These are phyloP conservation scores for Fraxinus albicans DNA, from an alignment of 305 asterid genomes.

Conservation along the genomic window DNA sequence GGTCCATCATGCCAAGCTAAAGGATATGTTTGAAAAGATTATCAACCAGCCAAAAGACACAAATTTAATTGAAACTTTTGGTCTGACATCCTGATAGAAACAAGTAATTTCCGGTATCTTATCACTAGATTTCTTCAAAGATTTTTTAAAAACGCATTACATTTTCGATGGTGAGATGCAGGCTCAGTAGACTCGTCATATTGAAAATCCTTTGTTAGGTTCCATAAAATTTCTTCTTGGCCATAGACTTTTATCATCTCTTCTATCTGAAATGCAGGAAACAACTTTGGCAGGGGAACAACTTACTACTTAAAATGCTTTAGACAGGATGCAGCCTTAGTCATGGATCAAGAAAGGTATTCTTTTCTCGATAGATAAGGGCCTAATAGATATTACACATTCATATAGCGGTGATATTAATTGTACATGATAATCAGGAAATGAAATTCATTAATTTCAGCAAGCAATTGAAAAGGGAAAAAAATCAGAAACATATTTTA, in stretches of 20 bases:
- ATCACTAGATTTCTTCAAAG: not conserved
- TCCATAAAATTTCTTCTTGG: not conserved
- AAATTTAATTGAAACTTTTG: slow-evolving; percentile 9
- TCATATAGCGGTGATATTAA: not conserved
- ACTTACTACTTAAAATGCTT: not conserved
- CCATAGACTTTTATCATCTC: not conserved
- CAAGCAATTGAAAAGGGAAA: not conserved
- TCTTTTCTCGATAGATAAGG: not conserved
- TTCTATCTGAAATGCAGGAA: not conserved
- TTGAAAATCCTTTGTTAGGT: not conserved
- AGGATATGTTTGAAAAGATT: slow-evolving; percentile 25
- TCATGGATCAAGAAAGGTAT: not conserved
- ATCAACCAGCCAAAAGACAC: slow-evolving; percentile 22
- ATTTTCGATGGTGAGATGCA: not conserved
- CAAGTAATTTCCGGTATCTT: not conserved
- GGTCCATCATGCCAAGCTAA: slow-evolving; percentile 10
- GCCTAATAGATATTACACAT: not conserved
- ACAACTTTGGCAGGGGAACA: not conserved
- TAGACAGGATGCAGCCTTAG: not conserved
- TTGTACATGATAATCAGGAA: not conserved
- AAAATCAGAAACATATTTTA: not conserved
- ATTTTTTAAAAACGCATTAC: not conserved
- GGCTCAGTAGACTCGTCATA: not conserved
- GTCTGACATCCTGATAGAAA: not conserved
- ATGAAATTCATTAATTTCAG: not conserved